These are phyloP conservation scores for Fusarium sp. DNA, from an alignment of 2,329 filamentous ascomycete species.

Conservation along the genomic window DNA sequence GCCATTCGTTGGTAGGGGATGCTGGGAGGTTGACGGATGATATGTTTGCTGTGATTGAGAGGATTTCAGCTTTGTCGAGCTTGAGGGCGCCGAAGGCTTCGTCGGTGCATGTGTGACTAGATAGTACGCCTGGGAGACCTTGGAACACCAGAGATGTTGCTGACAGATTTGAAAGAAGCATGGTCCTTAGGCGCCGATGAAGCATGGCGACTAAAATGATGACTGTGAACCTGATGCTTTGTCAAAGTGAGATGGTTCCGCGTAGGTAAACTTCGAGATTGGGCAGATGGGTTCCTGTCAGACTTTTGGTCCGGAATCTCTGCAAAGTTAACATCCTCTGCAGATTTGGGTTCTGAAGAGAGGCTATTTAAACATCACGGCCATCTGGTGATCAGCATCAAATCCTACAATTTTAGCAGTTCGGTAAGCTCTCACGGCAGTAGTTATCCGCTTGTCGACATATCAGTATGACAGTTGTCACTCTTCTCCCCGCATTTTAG, in stretches of 20 bases:
- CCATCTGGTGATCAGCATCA: neutral
- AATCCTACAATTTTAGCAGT: neutral
- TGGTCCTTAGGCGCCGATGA: neutral
- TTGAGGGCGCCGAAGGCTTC: neutral
- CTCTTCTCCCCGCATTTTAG: neutral
- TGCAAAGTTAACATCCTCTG: neutral
- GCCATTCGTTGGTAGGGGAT: constrained; percentile 8
- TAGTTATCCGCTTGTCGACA: neutral
- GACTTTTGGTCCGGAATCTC: too few relatives aligned
- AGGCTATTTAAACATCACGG: neutral
- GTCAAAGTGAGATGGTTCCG: neutral
- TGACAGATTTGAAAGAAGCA: constrained; percentile 1
- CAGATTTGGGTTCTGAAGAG: too few relatives aligned
- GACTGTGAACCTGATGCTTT: rapidly evolving
- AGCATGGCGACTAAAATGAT: rapidly evolving
- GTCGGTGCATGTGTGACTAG: neutral
- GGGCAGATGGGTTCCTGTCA: rapidly evolving
- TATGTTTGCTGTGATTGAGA: neutral
- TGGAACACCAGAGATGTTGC: neutral
- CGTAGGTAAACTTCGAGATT: neutral
- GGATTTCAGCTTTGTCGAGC: neutral
- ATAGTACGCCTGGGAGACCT: neutral
- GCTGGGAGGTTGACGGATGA: neutral
- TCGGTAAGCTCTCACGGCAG: neutral
- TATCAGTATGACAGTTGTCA: too few relatives aligned